Conservation (phyloP, 2,329 filamentous ascomycete genomes). For the Fusarium goolgardi region DNA sequence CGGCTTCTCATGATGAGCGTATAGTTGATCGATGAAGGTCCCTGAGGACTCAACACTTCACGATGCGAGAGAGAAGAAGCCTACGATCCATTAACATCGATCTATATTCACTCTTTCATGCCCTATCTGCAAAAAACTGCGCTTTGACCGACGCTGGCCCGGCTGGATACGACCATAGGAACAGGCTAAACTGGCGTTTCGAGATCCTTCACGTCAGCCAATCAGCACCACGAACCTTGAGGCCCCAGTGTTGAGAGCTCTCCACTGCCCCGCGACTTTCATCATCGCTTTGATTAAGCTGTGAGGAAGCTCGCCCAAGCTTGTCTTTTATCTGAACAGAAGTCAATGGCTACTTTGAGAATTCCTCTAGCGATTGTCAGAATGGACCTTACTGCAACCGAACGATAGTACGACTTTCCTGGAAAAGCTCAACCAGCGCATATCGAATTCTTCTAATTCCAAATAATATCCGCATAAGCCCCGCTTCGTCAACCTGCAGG, state of each 20-base stretch:
- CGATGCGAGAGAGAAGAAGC: not conserved
- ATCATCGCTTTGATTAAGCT: constrained; percentile 19
- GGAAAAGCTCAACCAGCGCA: not conserved
- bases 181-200: constrained; percentile 27
- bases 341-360: not conserved
- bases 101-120: not conserved
- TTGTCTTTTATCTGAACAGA: not conserved
- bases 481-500: constrained; percentile 32
- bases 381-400: not conserved
- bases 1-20: constrained; percentile 24
- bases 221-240: constrained; percentile 22
- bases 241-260: constrained; percentile 17
- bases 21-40: not conserved
- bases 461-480: constrained; percentile 30
- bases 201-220: constrained; percentile 14
- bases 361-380: not conserved
- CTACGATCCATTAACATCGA: not conserved
- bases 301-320: constrained; percentile 9
- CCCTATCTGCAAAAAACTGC: not conserved
- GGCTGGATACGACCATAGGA: constrained; percentile 9
- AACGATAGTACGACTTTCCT: not conserved
- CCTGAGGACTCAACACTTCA: not conserved
- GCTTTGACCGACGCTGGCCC: not conserved
- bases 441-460: constrained; percentile 32
- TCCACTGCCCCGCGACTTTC: constrained; percentile 39